phyloP scores from a whole-genome alignment of 345 rosid species.

The Adansonia digitata region DNA sequence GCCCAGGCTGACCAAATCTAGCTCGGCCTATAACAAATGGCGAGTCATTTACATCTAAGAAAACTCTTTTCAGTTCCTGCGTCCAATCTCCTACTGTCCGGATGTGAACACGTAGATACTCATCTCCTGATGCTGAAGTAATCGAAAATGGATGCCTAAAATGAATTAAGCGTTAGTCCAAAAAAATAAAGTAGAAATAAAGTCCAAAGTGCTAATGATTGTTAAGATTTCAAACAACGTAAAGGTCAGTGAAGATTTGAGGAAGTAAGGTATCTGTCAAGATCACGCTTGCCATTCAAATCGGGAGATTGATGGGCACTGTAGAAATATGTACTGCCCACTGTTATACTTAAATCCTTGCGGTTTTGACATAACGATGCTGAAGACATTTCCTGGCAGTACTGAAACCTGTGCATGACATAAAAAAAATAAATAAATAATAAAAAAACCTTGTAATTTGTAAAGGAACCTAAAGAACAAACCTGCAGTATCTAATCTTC shows the following conservation, averaged over 20 bases:
- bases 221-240: background rate
- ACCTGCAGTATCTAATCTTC: too few species aligned
- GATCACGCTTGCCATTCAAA: constrained; percentile 73
- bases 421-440: too few species aligned
- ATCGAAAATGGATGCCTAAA: constrained; percentile 91
- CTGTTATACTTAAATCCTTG: constrained; percentile 86
- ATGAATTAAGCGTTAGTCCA: background rate
- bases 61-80: constrained; percentile 61
- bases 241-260: background rate
- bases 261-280: constrained; percentile 4
- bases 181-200: background rate
- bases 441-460: too few species aligned
- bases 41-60: constrained; percentile 53
- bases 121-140: constrained; percentile 92
- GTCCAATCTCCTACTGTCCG: constrained; percentile 96
- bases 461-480: too few species aligned
- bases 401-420: constrained; percentile 59
- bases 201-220: background rate
- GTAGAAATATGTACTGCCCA: constrained; percentile 90
- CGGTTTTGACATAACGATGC: constrained; percentile 82
- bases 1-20: constrained; percentile 43
- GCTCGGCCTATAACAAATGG: constrained; percentile 52
- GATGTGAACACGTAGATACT: constrained; percentile 80
- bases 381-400: constrained; percentile 83
- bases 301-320: constrained; percentile 73